Conservation (phyloP, 2,329 filamentous ascomycete genomes). For the Helminthosporium solani region DNA sequence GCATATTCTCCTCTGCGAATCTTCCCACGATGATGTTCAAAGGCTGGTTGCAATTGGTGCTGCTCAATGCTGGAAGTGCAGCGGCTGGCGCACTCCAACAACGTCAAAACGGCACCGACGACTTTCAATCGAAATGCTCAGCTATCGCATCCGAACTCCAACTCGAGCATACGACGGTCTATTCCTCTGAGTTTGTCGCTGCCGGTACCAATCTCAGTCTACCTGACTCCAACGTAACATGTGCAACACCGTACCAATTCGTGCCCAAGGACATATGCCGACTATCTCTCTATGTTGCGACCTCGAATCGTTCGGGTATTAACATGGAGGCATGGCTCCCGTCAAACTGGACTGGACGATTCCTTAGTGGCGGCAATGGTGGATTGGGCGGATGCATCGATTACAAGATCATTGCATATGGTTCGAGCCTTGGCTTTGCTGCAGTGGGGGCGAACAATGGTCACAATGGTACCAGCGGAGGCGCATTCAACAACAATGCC, state of each 20-base stretch:
- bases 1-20: background rate
- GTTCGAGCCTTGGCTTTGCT: slow-evolving; percentile 42
- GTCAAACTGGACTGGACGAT: slow-evolving; percentile 39
- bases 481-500: slow-evolving; percentile 45
- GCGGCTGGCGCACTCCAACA: background rate
- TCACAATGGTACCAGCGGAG: slow-evolving; percentile 48
- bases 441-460: slow-evolving; percentile 46
- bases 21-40: slow-evolving; percentile 1
- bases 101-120: background rate
- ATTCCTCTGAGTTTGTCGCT: slow-evolving; percentile 41
- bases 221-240: slow-evolving; percentile 44
- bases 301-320: slow-evolving; percentile 43
- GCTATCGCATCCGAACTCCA: slow-evolving; percentile 32
- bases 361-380: slow-evolving; percentile 43
- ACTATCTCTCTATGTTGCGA: slow-evolving; percentile 44
- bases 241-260: slow-evolving; percentile 30
- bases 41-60: background rate
- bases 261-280: slow-evolving; percentile 44
- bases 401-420: slow-evolving; percentile 45
- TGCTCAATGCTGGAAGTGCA: background rate
- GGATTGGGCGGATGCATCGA: slow-evolving; percentile 44
- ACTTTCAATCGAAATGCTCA: slow-evolving; percentile 19
- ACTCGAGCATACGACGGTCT: slow-evolving; percentile 39
- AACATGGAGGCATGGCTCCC: slow-evolving; percentile 50
- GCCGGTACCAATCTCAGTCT: slow-evolving; percentile 45